Conservation (phyloP, 2,329 filamentous ascomycete species). For the Alternaria gaisen region DNA sequence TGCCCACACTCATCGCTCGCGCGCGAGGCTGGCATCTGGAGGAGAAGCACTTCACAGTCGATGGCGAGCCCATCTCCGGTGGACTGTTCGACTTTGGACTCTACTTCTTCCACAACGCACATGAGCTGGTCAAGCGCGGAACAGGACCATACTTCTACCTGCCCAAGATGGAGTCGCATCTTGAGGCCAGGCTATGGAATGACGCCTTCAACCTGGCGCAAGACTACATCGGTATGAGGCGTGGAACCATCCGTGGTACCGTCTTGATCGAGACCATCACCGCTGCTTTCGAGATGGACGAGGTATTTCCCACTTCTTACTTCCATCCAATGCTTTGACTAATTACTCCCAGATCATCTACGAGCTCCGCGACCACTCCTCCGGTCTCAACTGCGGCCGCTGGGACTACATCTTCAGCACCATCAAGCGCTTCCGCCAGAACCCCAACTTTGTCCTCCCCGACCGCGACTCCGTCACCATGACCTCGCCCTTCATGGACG, state of each 20-base stretch:
- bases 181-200: slow-evolving; percentile 97
- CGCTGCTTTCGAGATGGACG: slow-evolving; percentile 99
- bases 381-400: slow-evolving; percentile 95
- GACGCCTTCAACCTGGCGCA: slow-evolving; percentile 96
- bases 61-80: slow-evolving; percentile 93
- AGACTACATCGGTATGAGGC: slow-evolving; percentile 87
- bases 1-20: slow-evolving; percentile 91
- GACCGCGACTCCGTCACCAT: slow-evolving; percentile 93
- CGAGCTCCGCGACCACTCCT: slow-evolving; percentile 94
- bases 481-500: slow-evolving; percentile 98
- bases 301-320: slow-evolving; percentile 56
- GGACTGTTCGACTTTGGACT: slow-evolving; percentile 96
- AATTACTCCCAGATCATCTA: slow-evolving; percentile 79
- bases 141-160: slow-evolving; percentile 97
- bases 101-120: slow-evolving; percentile 98
- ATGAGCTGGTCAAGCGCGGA: slow-evolving; percentile 84
- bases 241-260: slow-evolving; percentile 92
- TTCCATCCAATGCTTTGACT: slow-evolving; percentile 9
- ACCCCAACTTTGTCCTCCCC: slow-evolving; percentile 90
- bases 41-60: slow-evolving; percentile 96
- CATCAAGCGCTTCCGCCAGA: slow-evolving; percentile 99
- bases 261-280: slow-evolving; percentile 98
- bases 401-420: slow-evolving; percentile 99
- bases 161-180: slow-evolving; percentile 97
- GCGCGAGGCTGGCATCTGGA: slow-evolving; percentile 97